These are phyloP conservation scores for Calophaca sinica DNA, from an alignment of 306 rosid species.

Conservation along the genomic window DNA sequence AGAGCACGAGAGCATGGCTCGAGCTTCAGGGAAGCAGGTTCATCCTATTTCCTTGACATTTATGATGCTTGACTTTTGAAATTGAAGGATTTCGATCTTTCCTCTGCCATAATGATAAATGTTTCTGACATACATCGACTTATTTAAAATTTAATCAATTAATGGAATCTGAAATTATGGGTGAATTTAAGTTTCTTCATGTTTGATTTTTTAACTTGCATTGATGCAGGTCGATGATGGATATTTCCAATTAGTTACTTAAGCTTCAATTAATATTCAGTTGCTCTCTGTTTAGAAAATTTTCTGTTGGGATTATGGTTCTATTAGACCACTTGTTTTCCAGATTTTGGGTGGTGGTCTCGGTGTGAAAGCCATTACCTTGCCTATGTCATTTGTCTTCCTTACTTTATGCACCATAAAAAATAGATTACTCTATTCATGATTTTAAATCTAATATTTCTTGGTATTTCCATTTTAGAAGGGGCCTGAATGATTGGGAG, in stretches of 20 bases:
- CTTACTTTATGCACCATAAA: no score
- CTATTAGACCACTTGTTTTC: no score
- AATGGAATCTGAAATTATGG: constrained; percentile 15
- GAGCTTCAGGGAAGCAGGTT: constrained; percentile 84
- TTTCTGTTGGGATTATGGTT: neutral
- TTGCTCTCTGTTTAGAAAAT: neutral
- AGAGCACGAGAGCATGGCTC: constrained; percentile 78
- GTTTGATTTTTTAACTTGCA: no score
- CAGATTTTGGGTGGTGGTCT: no score
- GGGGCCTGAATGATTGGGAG: neutral
- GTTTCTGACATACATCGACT: neutral
- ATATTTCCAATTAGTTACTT: constrained; percentile 23
- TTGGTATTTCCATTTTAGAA: no score
- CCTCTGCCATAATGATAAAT: neutral
- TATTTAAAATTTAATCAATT: constrained; percentile 21
- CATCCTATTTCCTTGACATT: constrained; percentile 30
- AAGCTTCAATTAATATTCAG: constrained; percentile 10
- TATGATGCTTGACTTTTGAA: constrained; percentile 1
- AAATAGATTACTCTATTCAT: no score
- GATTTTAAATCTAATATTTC: no score
- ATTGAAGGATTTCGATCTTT: constrained; percentile 17
- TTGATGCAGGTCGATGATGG: neutral
- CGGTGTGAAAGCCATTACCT: no score
- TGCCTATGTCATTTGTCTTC: no score
- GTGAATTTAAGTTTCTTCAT: neutral